These are phyloP conservation scores for Eucalyptus tenuipes DNA, from an alignment of 345 rosid species.

Conservation along the genomic window DNA sequence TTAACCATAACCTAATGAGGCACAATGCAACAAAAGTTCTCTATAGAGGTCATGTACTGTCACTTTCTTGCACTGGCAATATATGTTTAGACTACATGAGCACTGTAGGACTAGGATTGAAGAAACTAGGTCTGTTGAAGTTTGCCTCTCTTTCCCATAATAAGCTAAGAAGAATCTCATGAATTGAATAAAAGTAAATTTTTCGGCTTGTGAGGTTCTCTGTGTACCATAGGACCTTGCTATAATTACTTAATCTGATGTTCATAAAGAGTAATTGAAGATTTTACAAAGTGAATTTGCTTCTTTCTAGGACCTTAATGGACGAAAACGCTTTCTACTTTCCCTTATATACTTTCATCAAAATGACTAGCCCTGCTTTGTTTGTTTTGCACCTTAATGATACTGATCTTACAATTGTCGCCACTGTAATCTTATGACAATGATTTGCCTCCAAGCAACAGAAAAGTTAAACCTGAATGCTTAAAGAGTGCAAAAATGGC, in stretches of 20 bases:
- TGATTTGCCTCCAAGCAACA: not conserved
- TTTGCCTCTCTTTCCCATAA: not conserved
- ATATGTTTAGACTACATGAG: not conserved
- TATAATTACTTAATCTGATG: not conserved
- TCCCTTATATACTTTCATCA: not conserved
- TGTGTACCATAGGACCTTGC: not conserved
- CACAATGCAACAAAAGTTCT: not conserved
- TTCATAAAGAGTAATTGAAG: not conserved
- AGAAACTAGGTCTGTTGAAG: not conserved
- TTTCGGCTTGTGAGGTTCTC: not conserved
- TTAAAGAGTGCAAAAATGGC: not conserved
- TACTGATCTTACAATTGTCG: not conserved
- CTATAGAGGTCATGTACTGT: not conserved
- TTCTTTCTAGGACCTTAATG: not conserved
- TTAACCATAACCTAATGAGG: not conserved
- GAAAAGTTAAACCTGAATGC: not conserved
- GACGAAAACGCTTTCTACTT: not conserved
- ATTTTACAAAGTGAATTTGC: not conserved
- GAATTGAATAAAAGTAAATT: not conserved
- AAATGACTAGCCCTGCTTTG: not conserved
- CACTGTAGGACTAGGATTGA: not conserved
- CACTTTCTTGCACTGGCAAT: not conserved
- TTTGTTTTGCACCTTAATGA: not conserved
- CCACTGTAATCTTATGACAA: not conserved
- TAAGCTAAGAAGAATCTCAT: not conserved